Conservation (phyloP, 257 asterid species). For the Nyctanthes arbortristis region DNA sequence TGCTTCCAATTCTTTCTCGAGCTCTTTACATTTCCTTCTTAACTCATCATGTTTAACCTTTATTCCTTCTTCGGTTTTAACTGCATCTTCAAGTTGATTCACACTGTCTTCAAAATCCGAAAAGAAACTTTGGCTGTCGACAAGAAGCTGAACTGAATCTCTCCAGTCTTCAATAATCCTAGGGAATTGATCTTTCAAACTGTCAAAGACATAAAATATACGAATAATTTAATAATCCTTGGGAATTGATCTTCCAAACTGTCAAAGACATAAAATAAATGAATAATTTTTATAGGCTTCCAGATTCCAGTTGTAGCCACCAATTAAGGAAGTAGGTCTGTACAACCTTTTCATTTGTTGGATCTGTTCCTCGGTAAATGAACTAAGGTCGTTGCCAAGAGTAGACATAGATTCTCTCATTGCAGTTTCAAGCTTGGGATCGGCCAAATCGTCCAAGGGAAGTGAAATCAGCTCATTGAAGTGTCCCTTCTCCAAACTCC, state of each 20-base stretch:
- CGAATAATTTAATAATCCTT: not conserved
- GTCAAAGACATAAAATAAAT: not conserved
- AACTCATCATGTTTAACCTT: not conserved
- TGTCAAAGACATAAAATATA: not conserved
- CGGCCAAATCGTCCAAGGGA: not conserved
- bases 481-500: not conserved
- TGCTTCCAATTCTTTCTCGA: not conserved
- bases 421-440: not conserved
- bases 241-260: not conserved
- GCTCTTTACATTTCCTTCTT: not conserved
- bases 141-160: not conserved
- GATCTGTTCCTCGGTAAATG: slow-evolving; percentile 1
- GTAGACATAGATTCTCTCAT: not conserved
- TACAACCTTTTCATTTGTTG: not conserved
- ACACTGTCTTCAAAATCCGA: not conserved
- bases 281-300: too few relatives aligned
- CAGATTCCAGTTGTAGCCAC: too few relatives aligned
- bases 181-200: not conserved
- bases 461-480: not conserved
- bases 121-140: not conserved
- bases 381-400: not conserved
- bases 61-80: not conserved
- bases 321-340: not conserved
- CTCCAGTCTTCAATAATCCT: not conserved
- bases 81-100: not conserved